Conservation (phyloP, 352 stramenopile genomes). For the Phytophthora meadii region DNA sequence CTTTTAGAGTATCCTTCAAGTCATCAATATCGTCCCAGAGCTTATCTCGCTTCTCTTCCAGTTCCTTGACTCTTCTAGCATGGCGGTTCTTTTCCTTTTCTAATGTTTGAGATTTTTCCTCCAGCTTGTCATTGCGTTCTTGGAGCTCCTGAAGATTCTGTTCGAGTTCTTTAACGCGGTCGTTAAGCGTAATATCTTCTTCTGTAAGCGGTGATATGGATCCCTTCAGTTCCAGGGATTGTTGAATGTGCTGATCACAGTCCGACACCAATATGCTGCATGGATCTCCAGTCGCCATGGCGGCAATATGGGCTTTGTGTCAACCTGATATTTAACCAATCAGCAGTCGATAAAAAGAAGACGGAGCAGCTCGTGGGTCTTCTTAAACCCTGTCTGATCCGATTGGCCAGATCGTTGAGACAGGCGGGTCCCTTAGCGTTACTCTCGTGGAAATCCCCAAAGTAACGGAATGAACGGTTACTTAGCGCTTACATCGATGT, state of each 20-base stretch:
- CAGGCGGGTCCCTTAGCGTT: too few species aligned
- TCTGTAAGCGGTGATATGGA: not conserved
- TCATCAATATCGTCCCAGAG: constrained; percentile 15
- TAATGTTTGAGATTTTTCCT: constrained; percentile 1
- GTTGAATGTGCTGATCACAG: constrained; percentile 5
- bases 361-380: too few species aligned
- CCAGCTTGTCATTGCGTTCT: constrained; percentile 1
- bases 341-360: not conserved
- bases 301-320: not conserved
- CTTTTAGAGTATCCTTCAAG: constrained; percentile 7
- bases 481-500: too few species aligned
- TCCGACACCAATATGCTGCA: constrained; percentile 1
- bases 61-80: not conserved
- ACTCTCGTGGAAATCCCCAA: too few species aligned
- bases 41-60: constrained; percentile 13
- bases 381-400: too few species aligned
- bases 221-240: constrained; percentile 9
- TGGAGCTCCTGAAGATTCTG: constrained; percentile 10
- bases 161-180: constrained; percentile 13
- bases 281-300: not conserved
- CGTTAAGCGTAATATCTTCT: not conserved
- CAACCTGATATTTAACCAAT: constrained; percentile 7
- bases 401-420: too few species aligned
- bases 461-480: too few species aligned
- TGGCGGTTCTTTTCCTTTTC: constrained; percentile 7